These are phyloP conservation scores for Shiraia sp. DNA, from an alignment of 2,329 filamentous ascomycete genomes.

Conservation along the genomic window DNA sequence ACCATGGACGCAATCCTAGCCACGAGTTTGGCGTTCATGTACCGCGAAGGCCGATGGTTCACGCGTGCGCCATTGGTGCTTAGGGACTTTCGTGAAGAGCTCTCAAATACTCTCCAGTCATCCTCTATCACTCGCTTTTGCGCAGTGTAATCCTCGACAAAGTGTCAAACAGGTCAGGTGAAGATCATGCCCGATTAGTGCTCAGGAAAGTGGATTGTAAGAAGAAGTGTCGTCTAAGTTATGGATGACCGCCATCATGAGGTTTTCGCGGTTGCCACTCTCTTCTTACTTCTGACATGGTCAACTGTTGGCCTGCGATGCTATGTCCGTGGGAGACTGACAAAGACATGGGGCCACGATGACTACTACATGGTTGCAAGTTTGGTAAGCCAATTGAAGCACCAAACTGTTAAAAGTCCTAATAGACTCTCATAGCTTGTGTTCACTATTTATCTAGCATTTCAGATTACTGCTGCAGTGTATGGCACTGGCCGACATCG, in stretches of 20 bases:
- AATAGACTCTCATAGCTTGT: constrained; percentile 26
- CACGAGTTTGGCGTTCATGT: too few relatives aligned
- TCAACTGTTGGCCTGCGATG: constrained; percentile 43
- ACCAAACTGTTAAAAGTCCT: neutral
- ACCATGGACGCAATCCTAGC: too few relatives aligned
- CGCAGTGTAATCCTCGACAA: too few relatives aligned
- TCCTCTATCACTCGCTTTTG: too few relatives aligned
- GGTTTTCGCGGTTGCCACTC: constrained; percentile 34
- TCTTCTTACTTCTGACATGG: constrained; percentile 47
- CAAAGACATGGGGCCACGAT: constrained; percentile 44
- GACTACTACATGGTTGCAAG: constrained; percentile 49
- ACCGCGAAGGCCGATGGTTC: too few relatives aligned
- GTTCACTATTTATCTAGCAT: constrained; percentile 47
- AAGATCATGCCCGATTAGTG: neutral
- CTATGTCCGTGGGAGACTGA: constrained; percentile 43
- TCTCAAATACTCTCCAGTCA: too few relatives aligned
- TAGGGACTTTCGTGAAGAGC: too few relatives aligned
- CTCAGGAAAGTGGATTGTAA: neutral
- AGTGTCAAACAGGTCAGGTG: neutral
- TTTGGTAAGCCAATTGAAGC: constrained; percentile 22
- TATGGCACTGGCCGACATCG: constrained; percentile 47
- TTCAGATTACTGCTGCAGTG: constrained; percentile 45
- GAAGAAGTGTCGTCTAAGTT: neutral
- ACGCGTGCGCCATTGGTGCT: too few relatives aligned
- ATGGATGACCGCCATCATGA: constrained; percentile 27